Evolutionary conservation across 2,329 filamentous ascomycete species (phyloP), one percentile per base, ranked within the genome.

Genomic region (Calonectria naviculata): DNA sequence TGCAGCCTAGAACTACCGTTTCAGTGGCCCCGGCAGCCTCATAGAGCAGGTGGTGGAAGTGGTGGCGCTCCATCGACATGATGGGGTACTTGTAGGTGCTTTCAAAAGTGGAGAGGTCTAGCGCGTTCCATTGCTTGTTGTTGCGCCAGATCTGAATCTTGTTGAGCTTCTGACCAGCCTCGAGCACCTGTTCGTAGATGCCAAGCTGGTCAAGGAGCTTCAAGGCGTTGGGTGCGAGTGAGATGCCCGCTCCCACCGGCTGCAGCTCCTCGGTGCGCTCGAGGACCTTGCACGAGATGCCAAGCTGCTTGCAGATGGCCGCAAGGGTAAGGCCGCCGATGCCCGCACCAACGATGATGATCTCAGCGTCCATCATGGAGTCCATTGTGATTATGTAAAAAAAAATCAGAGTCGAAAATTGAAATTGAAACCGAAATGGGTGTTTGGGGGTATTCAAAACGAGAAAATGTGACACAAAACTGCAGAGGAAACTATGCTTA

Each of bases 71-170:
- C 13, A 65, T 61, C 12, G 61, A 69, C 61, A 69, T 65, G 41
- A 65, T 64, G 34, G 61, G 67, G n/a, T 69, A 69, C 21, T 61
- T 65, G 67, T 65, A 69, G 24, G 41, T 65, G 67, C 49, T 28
- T 49, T 69, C 67, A 44, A 69, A 60, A 24, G 52, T 60, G 24
- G 67, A 42, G 26, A 69, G 41, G 26, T 69, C 67, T 24, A 69
- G 12, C 19, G 67, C 46, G 67, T 69, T 69, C 67, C 67, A 69
- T 28, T 63, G 67, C 67, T 69, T 38, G 41, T 64, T 60, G 67
- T 69, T 69, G 38, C 67, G 67, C 67, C 67, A 69, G 21, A 69
- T 69, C 41, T 69, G 67, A 15, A 69, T 64, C 38, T 65, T 69
- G 24, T 58, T 64, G 8, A 69, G 67, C 46, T 69, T 69, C 49